Base-by-base conservation (phyloP, 768 basidiomycete species). In the Udeniomyces megalosporus region DNA sequence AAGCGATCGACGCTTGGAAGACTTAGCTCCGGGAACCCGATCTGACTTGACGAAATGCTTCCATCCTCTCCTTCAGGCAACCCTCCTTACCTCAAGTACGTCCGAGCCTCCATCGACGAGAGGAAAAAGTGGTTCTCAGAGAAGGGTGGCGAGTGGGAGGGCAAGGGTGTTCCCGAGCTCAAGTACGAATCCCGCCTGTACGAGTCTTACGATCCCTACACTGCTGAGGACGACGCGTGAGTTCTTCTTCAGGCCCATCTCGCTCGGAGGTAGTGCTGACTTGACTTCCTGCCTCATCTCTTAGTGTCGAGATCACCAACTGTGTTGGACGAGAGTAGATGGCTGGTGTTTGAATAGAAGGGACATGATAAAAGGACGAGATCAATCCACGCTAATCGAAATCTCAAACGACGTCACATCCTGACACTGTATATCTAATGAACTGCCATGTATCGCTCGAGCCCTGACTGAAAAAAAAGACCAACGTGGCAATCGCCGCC, bases 51-150 rank as follows among this genome's bases (percentile, higher is more conserved):
- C 26, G n/a, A n/a, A 20, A n/a, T 14, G 7, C 26, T 15, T 48
- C 47, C 4, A 48, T 4, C 4, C n/a, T 4, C 14, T 4, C n/a
- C 4, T 52, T 15, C 50, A 24, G 71, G 71, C 7, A 72, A 72
- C 56, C 71, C 71, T 8, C 67, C 70, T 47, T 72, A 72, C 63
- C 68, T 72, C 38, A 69, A 69, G n/a, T 72, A 67, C 56, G 70
- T 72, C 31, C 66, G 71, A 56, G 68, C 69, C 20, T 35, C 53
- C n/a, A 67, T 67, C 28, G 64, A 57, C 17, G 70, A 69, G 20
- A 69, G 69, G 70, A 56, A 67, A n/a, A 67, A 54, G 11, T 70
- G 70, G 1, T 72, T 72, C 68, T 65, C 62, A 17, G 58, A 68
- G 0, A 67, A 62, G 5, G 71, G 70, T 58, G 69, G 69, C 17